Base-by-base conservation (phyloP, 192 early-diverging fungal species). In the Thamnidium elegans region DNA sequence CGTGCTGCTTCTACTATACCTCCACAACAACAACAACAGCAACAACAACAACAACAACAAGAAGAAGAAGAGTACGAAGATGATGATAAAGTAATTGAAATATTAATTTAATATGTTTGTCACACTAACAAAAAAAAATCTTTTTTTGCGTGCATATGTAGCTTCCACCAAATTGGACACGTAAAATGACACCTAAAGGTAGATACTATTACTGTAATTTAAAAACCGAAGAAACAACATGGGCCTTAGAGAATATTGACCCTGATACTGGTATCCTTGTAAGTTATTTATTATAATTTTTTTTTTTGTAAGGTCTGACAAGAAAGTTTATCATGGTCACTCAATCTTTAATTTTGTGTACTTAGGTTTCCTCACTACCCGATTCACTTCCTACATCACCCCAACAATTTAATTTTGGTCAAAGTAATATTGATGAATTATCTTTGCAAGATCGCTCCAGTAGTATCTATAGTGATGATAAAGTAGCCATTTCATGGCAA, bases 191-290 rank as follows among this genome's bases (percentile, higher is more conserved):
- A n/a, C 60, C 72, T 5, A 81, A 88, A 55, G 81, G 86, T 0
- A 66, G 79, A 8, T 20, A 53, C 4, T 88, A 84, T 50, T 88
- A 79, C 59, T 87, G 79, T 75, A 87, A 88, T 63, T 69, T 80
- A 55, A 43, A 81, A 4, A 88, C 86, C 1, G 80, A 88, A 26
- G 76, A 86, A 64, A 81, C 75, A 10, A 78, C 79, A 14, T 88
- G 86, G 86, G 67, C 36, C 19, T 51, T 85, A 10, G 78, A 86
- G 9, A 71, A 84, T 55, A 68, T 87, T 14, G 78, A 87, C 68
- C 55, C 65, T 26, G 74, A 72, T 15, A 88, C 85, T 4, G 86
- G 86, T 31, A 44, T 65, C 31, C 48, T 87, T 73, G 69, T 82
- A 61, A 68, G 62, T 36, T 14, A 39, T 4, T n/a, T 39, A 5